Evolutionary conservation across 768 basidiomycete species (phyloP), one percentile per base, ranked within the genome.

Genomic region (Termitomyces sp.): DNA sequence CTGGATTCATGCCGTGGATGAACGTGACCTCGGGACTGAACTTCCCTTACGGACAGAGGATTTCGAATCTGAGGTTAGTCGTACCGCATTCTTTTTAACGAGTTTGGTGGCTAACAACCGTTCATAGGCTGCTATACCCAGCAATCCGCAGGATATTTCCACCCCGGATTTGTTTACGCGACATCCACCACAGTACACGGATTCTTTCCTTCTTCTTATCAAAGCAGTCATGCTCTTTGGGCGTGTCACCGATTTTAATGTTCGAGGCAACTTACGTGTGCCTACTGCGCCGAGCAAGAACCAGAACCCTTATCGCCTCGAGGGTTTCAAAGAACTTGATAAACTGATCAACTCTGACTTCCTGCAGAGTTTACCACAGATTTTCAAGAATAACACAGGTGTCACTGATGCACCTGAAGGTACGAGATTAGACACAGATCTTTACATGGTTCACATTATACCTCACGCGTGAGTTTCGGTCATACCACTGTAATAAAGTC

Each of bases 211-310:
- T 33, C 80, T 93, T 20, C 81, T 92, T 50, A 82, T 93, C 66
- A 94, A 94, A 65, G 80, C 86, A 3, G 76, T 89, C 41, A 91
- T 94, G 89, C 68, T 93, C 25, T 93, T 92, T 64, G 91, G 91
- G 39, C 80, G 77, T 43, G 89, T 94, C 16, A 94, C 90, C 2
- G 91, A 94, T 68, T 91, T 83, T 68, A 91, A 88, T 62, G 89
- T 91, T 25, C 83, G 90, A 25, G 81, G 83, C 32, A 87, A 84
- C 63, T 71, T 92, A 33, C 83, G 85, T 31, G 81, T 82, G 15
- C 77, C 80, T n/a, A 81, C 81, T 7, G 79, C 83, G 0, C 82
- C 85, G 11, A 85, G 80, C 70, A 88, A 86, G 63, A 82, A 77
- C 54, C 87, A 89, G 62, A 86, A 89, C 60, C 89, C 89, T 1